A percentile compares a stretch with the other conserved stretches of the same genome.
Evolutionary conservation across 331 rosid species (phyloP).

Genomic region (Quercus tomentella): DNA sequence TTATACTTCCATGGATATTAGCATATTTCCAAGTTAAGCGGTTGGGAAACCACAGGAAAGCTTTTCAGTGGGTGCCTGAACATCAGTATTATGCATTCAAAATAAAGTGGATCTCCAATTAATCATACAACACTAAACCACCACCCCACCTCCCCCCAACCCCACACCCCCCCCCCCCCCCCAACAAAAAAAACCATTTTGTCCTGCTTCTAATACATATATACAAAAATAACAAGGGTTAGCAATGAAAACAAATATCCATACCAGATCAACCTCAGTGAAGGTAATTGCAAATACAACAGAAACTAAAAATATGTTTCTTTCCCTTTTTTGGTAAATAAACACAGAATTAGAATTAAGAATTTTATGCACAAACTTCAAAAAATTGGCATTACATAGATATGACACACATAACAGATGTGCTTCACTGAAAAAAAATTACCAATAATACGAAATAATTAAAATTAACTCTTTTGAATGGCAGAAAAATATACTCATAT

Average conservation of each 20-base stretch:
- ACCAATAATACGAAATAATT: background rate
- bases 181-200: background rate
- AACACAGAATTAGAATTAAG: background rate
- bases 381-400: background rate
- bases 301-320: background rate
- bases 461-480: background rate
- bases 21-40: background rate
- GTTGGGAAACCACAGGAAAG: background rate
- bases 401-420: background rate
- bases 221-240: background rate
- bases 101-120: background rate
- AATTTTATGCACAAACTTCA: background rate
- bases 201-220: background rate
- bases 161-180: too few species aligned
- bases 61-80: background rate
- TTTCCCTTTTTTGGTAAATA: background rate
- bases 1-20: background rate
- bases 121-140: background rate
- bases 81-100: background rate
- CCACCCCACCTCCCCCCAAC: too few species aligned
- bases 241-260: background rate
- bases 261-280: background rate
- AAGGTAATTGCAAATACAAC: background rate
- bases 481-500: conserved; percentile 13
- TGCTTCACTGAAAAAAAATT: background rate